Percentiles rank a stretch among this genome's conserved stretches.
Conservation (phyloP, 495 filamentous ascomycete genomes). For the Trichoderma reesei region DNA sequence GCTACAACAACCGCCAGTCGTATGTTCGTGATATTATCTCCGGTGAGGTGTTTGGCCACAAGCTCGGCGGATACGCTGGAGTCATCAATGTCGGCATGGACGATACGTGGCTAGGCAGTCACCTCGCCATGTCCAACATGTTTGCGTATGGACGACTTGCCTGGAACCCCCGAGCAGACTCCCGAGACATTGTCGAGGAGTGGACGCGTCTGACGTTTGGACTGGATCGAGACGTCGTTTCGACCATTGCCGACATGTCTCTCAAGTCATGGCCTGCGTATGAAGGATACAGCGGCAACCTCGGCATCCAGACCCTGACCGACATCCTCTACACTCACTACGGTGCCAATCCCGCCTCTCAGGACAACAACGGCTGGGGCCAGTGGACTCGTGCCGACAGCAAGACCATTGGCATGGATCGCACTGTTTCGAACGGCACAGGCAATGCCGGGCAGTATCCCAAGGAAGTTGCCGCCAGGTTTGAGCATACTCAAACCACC, state of each 20-base stretch:
- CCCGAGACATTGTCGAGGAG: constrained; percentile 44
- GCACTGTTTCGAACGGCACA: constrained; percentile 57
- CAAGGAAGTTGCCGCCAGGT: constrained; percentile 43
- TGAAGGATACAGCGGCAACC: constrained; percentile 60
- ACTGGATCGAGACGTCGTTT: constrained; percentile 39
- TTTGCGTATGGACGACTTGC: constrained; percentile 60
- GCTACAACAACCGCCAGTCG: constrained; percentile 42
- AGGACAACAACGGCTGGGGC: constrained; percentile 61
- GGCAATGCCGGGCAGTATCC: constrained; percentile 59
- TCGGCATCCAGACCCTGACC: constrained; percentile 60
- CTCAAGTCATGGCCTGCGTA: constrained; percentile 64
- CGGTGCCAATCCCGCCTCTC: constrained; percentile 55
- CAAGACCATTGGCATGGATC: constrained; percentile 58
- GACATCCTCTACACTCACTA: constrained; percentile 59
- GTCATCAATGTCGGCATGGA: constrained; percentile 64
- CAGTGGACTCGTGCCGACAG: constrained; percentile 62
- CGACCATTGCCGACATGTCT: constrained; percentile 52
- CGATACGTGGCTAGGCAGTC: constrained; percentile 56
- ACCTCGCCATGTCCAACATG: constrained; percentile 62
- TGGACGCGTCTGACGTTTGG: constrained; percentile 61
- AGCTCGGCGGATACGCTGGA: constrained; percentile 51
- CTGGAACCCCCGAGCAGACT: constrained; percentile 45
- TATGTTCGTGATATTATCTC: constrained; percentile 49
- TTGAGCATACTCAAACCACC: constrained; percentile 52
- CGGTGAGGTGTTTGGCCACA: constrained; percentile 48